These are phyloP conservation scores for Colletotrichum incanum DNA, from an alignment of 2,329 filamentous ascomycete species.

Conservation along the genomic window DNA sequence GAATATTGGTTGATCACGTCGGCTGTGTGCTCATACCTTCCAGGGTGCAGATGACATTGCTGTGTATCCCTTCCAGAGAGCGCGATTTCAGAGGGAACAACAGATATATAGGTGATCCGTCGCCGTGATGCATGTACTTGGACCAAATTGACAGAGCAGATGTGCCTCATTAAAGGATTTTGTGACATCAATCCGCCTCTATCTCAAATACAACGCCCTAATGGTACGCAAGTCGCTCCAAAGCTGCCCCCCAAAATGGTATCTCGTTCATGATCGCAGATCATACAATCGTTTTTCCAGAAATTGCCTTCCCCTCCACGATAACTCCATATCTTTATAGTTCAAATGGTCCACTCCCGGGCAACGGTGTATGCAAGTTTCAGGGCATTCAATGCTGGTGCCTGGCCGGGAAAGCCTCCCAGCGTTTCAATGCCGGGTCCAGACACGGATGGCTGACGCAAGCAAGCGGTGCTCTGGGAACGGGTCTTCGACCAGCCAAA, in stretches of 20 bases:
- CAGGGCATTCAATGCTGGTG: constrained; percentile 26
- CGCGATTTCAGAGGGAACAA: not conserved
- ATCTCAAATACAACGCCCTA: not conserved
- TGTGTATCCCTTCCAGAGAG: not conserved
- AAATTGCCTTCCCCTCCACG: not conserved
- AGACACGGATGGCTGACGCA: constrained; percentile 9
- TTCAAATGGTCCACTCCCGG: not conserved
- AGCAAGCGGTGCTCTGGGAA: not conserved
- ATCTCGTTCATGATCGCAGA: not conserved
- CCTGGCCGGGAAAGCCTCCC: constrained; percentile 14
- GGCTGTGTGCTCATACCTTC: not conserved
- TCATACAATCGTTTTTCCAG: not conserved
- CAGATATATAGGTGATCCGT: not conserved
- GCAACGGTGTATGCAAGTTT: constrained; percentile 11
- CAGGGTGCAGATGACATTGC: not conserved
- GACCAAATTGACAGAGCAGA: not conserved
- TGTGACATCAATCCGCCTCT: not conserved
- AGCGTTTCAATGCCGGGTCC: not conserved
- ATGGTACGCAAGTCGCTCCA: not conserved
- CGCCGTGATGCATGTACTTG: not conserved
- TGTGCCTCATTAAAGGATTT: not conserved
- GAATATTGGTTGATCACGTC: not conserved
- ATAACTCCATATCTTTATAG: not conserved
- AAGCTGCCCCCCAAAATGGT: not conserved
- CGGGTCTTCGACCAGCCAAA: constrained; percentile 18